A percentile compares a stretch with the other conserved stretches of the same genome.
Evolutionary conservation across 2,329 filamentous ascomycete species (phyloP).

Genomic region (Clonostachys rosea): DNA sequence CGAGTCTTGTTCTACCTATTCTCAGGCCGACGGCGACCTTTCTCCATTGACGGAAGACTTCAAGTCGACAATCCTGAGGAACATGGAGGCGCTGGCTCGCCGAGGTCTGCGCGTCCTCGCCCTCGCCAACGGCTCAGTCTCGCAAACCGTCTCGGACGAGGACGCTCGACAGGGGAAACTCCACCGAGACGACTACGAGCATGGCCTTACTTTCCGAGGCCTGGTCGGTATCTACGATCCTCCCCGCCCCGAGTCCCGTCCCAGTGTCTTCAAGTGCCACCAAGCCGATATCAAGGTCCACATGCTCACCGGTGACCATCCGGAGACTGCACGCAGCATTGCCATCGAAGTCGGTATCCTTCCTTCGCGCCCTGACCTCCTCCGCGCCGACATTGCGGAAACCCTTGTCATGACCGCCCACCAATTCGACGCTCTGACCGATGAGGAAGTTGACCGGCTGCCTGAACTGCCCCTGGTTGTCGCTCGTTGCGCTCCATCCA

Average conservation of each 20-base stretch:
- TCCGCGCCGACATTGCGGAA: slow-evolving; percentile 45
- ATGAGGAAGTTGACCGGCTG: slow-evolving; percentile 57
- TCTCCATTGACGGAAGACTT: slow-evolving; percentile 23
- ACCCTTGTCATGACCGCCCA: slow-evolving; percentile 58
- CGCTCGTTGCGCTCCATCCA: slow-evolving; percentile 65
- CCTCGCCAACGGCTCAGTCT: slow-evolving; percentile 35
- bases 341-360: slow-evolving; percentile 57
- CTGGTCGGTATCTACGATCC: slow-evolving; percentile 66
- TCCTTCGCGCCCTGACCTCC: slow-evolving; percentile 33
- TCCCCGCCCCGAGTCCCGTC: slow-evolving; percentile 56
- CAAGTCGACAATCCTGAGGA: slow-evolving; percentile 50
- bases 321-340: slow-evolving; percentile 56
- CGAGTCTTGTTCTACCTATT: slow-evolving; percentile 47
- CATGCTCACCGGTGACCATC: slow-evolving; percentile 63
- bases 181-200: slow-evolving; percentile 31
- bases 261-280: slow-evolving; percentile 48
- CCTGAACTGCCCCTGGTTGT: slow-evolving; percentile 62
- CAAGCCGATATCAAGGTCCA: slow-evolving; percentile 56
- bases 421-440: slow-evolving; percentile 58
- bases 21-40: slow-evolving; percentile 23
- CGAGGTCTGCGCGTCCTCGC: slow-evolving; percentile 64
- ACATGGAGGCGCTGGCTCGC: slow-evolving; percentile 62
- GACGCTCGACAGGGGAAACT: slow-evolving; percentile 17
- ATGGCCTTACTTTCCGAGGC: slow-evolving; percentile 56
- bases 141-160: slow-evolving; percentile 10